Conservation (phyloP, 1,284 basidiomycete species). For the Hemileia vastatrix region DNA sequence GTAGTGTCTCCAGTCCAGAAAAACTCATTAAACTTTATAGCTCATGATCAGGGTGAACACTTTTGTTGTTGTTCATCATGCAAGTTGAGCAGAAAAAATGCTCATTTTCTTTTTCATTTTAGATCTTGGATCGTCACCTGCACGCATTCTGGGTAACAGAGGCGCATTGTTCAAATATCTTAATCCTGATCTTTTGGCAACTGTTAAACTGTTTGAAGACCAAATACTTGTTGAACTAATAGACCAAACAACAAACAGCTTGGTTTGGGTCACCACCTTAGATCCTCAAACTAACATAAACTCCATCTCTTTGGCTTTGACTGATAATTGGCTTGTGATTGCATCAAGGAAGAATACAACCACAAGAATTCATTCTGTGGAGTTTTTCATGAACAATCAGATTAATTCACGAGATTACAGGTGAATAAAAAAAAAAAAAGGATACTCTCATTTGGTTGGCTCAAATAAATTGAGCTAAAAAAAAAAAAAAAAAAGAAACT, state of each 20-base stretch:
- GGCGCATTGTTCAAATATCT: slow-evolving; percentile 89
- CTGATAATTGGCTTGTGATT: slow-evolving; percentile 81
- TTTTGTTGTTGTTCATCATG: no score
- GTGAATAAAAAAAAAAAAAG: slow-evolving; percentile 4
- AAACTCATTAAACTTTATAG: no score
- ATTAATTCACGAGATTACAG: slow-evolving; percentile 15
- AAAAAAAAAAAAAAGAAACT: background rate
- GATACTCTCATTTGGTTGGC: no score
- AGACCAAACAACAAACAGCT: slow-evolving; percentile 7
- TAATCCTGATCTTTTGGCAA: slow-evolving; percentile 65
- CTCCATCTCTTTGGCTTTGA: slow-evolving; percentile 47
- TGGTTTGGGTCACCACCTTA: slow-evolving; percentile 19
- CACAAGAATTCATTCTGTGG: slow-evolving; percentile 20
- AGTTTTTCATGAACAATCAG: slow-evolving; percentile 23
- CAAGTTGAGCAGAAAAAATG: no score
- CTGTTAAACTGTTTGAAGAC: slow-evolving; percentile 46
- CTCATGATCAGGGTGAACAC: no score
- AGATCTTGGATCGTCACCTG: slow-evolving; percentile 50
- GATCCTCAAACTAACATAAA: background rate
- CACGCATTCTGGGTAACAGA: slow-evolving; percentile 75
- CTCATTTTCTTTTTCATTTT: background rate
- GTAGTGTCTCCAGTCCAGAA: no score
- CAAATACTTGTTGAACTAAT: slow-evolving; percentile 7
- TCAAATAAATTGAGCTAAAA: background rate
- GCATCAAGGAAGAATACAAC: background rate